Conservation (phyloP, 371 early-diverging fungal species). For the Funneliformis caledonium region DNA sequence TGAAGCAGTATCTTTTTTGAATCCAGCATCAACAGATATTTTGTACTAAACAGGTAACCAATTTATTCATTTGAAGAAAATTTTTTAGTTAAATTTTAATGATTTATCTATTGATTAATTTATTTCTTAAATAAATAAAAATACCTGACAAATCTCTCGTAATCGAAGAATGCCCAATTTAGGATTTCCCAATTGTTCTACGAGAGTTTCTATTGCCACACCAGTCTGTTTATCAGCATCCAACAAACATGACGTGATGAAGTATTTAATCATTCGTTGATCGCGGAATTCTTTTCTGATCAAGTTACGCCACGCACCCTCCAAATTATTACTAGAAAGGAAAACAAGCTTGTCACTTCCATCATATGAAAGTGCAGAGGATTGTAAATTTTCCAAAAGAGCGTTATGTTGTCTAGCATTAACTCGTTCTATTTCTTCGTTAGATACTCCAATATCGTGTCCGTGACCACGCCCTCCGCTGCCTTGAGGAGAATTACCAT, state of each 20-base stretch:
- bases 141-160: constrained; percentile 15
- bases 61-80: neutral
- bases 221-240: constrained; percentile 14
- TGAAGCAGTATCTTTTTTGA: neutral
- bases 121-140: neutral
- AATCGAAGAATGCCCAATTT: constrained; percentile 13
- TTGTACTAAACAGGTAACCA: neutral
- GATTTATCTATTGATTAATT: neutral
- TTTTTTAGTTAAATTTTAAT: neutral
- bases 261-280: constrained; percentile 18
- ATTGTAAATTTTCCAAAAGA: constrained; percentile 27
- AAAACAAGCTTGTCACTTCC: constrained; percentile 29
- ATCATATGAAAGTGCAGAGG: constrained; percentile 22
- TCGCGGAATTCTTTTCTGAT: neutral
- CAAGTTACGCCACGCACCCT: neutral
- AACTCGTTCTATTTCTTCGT: neutral
- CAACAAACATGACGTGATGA: constrained; percentile 31
- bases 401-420: neutral
- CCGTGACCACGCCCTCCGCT: neutral
- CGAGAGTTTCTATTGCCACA: constrained; percentile 12
- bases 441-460: neutral
- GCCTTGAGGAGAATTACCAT: neutral
- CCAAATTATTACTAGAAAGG: neutral
- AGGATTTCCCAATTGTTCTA: neutral
- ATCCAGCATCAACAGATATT: constrained; percentile 31